Evolutionary conservation across 768 basidiomycete genomes (phyloP).

Genomic region (Amanita pallidorosea): DNA sequence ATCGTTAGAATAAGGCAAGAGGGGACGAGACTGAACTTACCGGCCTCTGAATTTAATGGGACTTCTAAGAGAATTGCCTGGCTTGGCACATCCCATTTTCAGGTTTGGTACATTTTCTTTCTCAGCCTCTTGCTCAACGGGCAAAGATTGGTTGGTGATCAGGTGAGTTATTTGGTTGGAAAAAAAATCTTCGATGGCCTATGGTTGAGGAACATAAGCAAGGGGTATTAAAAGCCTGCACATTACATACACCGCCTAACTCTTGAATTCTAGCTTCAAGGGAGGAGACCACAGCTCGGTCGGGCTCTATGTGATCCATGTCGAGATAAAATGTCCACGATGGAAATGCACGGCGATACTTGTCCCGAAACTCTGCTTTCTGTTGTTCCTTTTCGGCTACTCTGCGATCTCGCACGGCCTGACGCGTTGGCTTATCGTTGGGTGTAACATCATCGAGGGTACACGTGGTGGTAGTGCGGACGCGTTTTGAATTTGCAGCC

Average conservation of each 20-base stretch:
- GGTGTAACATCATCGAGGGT: conserved; percentile 7
- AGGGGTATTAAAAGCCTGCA: background rate
- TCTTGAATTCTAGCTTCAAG: conserved; percentile 48
- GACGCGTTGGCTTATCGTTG: conserved; percentile 22
- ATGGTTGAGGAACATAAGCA: background rate
- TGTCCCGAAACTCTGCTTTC: conserved; percentile 66
- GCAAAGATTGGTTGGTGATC: conserved; percentile 50
- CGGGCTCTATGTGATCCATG: conserved; percentile 34
- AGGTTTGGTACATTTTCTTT: conserved; percentile 55
- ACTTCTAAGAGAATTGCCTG: conserved; percentile 37
- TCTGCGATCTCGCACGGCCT: conserved; percentile 28
- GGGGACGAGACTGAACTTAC: conserved; percentile 25
- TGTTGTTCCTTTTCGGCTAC: conserved; percentile 41
- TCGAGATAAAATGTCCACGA: conserved; percentile 83
- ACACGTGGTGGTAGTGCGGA: conserved; percentile 20
- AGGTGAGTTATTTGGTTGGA: conserved; percentile 81
- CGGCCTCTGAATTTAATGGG: conserved; percentile 52
- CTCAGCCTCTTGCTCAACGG: conserved; percentile 28
- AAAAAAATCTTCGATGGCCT: conserved; percentile 88
- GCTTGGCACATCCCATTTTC: conserved; percentile 13
- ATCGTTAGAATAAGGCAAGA: background rate
- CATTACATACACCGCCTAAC: conserved; percentile 66
- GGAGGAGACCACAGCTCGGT: conserved; percentile 20
- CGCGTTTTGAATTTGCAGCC: conserved; percentile 27
- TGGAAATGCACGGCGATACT: conserved; percentile 82